A percentile compares a stretch with the other conserved stretches of the same genome.
Evolutionary conservation across 2,329 filamentous ascomycete genomes (phyloP).

Genomic region (Cladophialophora psammophila): DNA sequence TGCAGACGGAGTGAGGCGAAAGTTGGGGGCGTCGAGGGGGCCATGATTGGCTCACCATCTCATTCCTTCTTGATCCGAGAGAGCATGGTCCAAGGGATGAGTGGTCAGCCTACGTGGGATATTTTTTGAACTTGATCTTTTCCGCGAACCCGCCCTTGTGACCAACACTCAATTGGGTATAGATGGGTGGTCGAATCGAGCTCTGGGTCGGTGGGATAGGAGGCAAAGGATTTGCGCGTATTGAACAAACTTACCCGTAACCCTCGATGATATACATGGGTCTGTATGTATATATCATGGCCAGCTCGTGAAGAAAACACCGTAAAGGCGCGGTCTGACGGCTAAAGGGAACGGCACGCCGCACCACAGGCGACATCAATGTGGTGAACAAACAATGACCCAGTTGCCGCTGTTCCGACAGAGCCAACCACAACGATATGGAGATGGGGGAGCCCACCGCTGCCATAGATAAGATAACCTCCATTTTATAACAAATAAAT

Average conservation of each 20-base stretch:
- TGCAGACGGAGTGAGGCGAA: conserved; percentile 25
- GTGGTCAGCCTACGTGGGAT: conserved; percentile 7
- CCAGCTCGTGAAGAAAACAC: background rate
- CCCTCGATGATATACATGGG: too few relatives aligned
- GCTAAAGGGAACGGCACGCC: background rate
- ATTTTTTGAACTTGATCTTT: background rate
- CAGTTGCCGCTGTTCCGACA: background rate
- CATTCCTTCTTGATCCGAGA: background rate
- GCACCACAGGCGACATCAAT: background rate
- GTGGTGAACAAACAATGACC: background rate
- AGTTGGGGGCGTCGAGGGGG: conserved; percentile 5
- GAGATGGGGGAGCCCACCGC: background rate
- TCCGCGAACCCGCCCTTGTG: background rate
- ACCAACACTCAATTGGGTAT: background rate
- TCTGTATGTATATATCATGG: background rate
- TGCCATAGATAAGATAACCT: background rate
- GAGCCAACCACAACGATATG: background rate
- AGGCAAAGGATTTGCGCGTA: background rate
- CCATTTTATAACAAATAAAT: conserved; percentile 2
- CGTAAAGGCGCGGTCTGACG: background rate
- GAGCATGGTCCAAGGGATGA: background rate
- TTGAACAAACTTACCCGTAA: background rate
- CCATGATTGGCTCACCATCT: background rate
- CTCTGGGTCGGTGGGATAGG: background rate
- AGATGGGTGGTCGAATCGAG: background rate